phyloP scores from a whole-genome alignment of 2,329 filamentous ascomycete genomes.

The Bertia moriformis region DNA sequence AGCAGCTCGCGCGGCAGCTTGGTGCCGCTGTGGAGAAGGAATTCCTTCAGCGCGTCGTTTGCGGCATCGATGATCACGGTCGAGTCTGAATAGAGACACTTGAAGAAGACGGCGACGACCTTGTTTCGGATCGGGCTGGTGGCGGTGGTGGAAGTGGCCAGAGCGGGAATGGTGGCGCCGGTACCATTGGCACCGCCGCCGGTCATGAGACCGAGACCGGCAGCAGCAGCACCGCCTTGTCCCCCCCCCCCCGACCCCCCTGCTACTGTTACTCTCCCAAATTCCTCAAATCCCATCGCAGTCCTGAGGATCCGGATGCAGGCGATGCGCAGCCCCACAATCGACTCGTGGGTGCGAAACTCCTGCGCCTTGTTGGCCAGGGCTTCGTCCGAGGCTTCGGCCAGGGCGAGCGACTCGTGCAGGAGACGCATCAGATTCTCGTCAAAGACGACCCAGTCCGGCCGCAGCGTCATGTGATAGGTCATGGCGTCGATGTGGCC shows the following conservation, averaged over 20 bases:
- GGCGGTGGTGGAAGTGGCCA: constrained; percentile 18
- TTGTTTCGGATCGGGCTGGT: constrained; percentile 49
- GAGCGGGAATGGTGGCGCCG: constrained; percentile 12
- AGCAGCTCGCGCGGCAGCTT: constrained; percentile 90
- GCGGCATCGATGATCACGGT: constrained; percentile 86
- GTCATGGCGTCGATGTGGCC: constrained; percentile 97
- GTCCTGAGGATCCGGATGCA: constrained; percentile 87
- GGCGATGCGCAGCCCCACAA: constrained; percentile 78
- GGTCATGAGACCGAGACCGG: too few species aligned
- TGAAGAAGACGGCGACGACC: constrained; percentile 95
- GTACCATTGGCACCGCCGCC: not conserved
- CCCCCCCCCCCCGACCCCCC: constrained; percentile 46
- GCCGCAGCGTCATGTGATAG: constrained; percentile 80
- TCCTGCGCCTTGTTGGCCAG: constrained; percentile 85
- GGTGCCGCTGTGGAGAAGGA: constrained; percentile 72
- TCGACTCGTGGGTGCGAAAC: constrained; percentile 87
- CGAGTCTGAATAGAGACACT: constrained; percentile 85
- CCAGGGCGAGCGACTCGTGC: constrained; percentile 83
- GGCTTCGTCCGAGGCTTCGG: constrained; percentile 86
- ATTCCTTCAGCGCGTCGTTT: constrained; percentile 75
- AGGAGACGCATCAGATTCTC: constrained; percentile 79
- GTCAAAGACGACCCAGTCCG: constrained; percentile 80
- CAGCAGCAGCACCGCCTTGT: too few species aligned
- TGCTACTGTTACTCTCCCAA: too few species aligned
- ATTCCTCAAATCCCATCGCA: constrained; percentile 85